Conservation (phyloP, 768 basidiomycete species). For the Hypholoma fasciculare region DNA sequence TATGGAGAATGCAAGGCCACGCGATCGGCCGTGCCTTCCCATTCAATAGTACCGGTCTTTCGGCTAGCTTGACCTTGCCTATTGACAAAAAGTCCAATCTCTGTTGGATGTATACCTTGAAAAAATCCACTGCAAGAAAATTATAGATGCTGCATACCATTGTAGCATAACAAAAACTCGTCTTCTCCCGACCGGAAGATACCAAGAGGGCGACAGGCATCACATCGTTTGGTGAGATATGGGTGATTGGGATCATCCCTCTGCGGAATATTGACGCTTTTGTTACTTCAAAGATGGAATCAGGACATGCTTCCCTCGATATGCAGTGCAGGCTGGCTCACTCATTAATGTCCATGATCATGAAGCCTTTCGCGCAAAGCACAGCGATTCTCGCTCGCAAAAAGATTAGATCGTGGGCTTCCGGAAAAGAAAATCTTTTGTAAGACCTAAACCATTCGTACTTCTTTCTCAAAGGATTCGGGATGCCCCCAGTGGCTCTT, state of each 20-base stretch:
- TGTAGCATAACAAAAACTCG: constrained; percentile 88
- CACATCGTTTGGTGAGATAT: constrained; percentile 76
- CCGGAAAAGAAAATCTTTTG: constrained; percentile 86
- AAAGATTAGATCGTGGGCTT: constrained; percentile 88
- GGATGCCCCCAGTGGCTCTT: constrained; percentile 62
- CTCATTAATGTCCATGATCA: constrained; percentile 96
- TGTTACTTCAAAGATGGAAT: constrained; percentile 48
- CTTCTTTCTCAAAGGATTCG: constrained; percentile 60
- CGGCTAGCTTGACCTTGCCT: constrained; percentile 89
- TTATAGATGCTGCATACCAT: constrained; percentile 51
- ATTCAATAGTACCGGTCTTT: constrained; percentile 74
- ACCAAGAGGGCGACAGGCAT: constrained; percentile 79
- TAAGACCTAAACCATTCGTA: constrained; percentile 92
- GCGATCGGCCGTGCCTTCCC: constrained; percentile 90
- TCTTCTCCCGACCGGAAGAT: constrained; percentile 89
- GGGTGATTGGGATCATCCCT: constrained; percentile 64
- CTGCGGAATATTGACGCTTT: constrained; percentile 86
- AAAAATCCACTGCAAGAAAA: neutral
- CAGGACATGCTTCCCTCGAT: neutral
- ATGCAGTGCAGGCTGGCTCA: constrained; percentile 37
- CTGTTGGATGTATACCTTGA: constrained; percentile 33
- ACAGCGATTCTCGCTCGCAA: constrained; percentile 91
- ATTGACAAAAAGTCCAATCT: constrained; percentile 92
- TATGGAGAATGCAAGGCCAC: constrained; percentile 91
- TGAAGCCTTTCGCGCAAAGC: constrained; percentile 90